phyloP scores from a whole-genome alignment of 306 rosid species.

The Fragaria nilgerrensis region DNA sequence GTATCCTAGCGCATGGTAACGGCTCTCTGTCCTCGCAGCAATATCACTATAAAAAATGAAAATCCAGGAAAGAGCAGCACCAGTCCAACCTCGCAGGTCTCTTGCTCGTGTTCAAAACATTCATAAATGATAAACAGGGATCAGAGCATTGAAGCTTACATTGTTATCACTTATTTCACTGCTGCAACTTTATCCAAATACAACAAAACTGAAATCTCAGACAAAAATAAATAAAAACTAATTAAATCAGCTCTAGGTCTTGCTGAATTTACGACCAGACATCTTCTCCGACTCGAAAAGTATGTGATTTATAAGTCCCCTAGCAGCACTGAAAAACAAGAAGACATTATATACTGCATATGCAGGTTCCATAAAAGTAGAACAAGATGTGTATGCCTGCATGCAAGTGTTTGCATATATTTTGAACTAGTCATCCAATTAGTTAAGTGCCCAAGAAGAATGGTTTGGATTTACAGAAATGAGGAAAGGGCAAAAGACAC shows the following conservation, averaged over 20 bases:
- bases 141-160: too few species aligned
- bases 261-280: conserved; percentile 75
- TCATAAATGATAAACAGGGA: too few species aligned
- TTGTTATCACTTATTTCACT: too few species aligned
- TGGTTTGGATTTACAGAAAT: background rate
- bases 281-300: conserved; percentile 64
- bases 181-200: too few species aligned
- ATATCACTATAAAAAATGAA: too few species aligned
- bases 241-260: conserved; percentile 38
- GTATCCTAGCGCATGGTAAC: too few species aligned
- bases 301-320: conserved; percentile 94
- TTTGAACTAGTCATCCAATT: background rate
- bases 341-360: too few species aligned
- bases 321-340: conserved; percentile 65
- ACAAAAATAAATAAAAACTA: background rate
- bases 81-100: too few species aligned
- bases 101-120: too few species aligned
- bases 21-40: too few species aligned
- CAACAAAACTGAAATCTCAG: too few species aligned
- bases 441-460: background rate
- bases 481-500: background rate
- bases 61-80: too few species aligned
- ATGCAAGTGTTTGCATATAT: background rate
- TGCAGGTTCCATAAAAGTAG: background rate
- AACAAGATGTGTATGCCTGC: conserved; percentile 19